Percentiles rank a stretch among this genome's conserved stretches.
These are phyloP conservation scores for Turnera subulata DNA, from an alignment of 345 rosid genomes.

Conservation along the genomic window DNA sequence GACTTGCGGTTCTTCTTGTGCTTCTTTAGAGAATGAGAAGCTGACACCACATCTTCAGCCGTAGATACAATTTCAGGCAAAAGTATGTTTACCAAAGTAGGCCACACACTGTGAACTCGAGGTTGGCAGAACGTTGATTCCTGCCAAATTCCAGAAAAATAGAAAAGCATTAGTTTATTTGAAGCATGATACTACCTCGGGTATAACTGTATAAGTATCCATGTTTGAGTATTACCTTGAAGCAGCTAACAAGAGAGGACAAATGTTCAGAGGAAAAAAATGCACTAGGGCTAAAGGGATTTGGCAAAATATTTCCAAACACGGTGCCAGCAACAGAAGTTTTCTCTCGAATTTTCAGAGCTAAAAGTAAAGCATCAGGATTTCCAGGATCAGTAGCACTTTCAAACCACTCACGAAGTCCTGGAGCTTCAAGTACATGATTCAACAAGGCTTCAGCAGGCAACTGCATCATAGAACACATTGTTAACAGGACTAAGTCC, in stretches of 20 bases:
- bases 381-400: slow-evolving; percentile 68
- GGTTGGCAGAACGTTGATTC: slow-evolving; percentile 97
- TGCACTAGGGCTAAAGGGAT: slow-evolving; percentile 62
- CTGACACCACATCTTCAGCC: slow-evolving; percentile 57
- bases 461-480: slow-evolving; percentile 36
- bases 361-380: slow-evolving; percentile 92
- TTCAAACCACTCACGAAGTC: slow-evolving; percentile 69
- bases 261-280: slow-evolving; percentile 74
- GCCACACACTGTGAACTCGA: slow-evolving; percentile 88
- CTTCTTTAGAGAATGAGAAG: slow-evolving; percentile 70
- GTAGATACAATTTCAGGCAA: slow-evolving; percentile 66
- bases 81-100: slow-evolving; percentile 61
- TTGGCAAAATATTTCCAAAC: slow-evolving; percentile 68
- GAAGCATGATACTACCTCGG: slow-evolving; percentile 1
- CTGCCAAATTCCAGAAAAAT: slow-evolving; percentile 43
- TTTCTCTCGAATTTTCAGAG: slow-evolving; percentile 61
- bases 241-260: slow-evolving; percentile 55
- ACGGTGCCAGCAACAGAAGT: slow-evolving; percentile 36
- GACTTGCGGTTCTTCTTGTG: slow-evolving; percentile 70
- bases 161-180: neutral
- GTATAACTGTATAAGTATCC: neutral
- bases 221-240: slow-evolving; percentile 53
- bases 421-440: slow-evolving; percentile 70
- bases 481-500: neutral
- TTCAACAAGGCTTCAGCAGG: slow-evolving; percentile 56